Base-by-base conservation (phyloP, 495 filamentous ascomycete species). In the Tirmania nivea region DNA sequence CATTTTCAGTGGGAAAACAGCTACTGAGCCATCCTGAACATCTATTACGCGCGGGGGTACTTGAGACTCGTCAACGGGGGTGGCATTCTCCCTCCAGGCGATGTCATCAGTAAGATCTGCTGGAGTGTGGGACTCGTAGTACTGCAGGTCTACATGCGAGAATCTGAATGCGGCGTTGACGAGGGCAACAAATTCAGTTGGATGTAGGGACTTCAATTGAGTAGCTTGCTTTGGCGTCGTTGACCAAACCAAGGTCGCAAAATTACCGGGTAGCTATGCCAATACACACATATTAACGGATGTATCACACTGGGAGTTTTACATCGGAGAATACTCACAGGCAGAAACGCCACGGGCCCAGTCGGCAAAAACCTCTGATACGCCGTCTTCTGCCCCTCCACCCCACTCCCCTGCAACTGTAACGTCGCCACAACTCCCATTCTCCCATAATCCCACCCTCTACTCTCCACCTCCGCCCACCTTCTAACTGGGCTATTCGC, bases 321-420 rank as follows among this genome's bases (percentile, higher is more conserved):
- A 1, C 7, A 3, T 16, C 19, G 47, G 34, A 17, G n/a, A 16
- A 49, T 17, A 54, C 57, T 47, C 39, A 64, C 58, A 9, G 90
- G 89, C 2, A 99, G 75, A 59, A 96, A 76, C 7, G 90, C 90
- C 48, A 96, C 77, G 0, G 90, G 89, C 0, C 90, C 90, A 0
- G 84, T 81, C 1, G 90, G 90, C 17, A 99, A 74, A 68, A 99
- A 99, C 35, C 90, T 77, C 69, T 99, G 90, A 66, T 93, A 99
- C 31, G 90, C 90, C 50, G 77, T 84, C 57, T 81, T 83, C 50
- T 56, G 52, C 53, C 62, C 67, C 35, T 70, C 70, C 71, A 73
- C 74, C 9, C 71, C 73, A 17, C 63, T 57, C 1, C 76, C 79
- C 31, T 76, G 73, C 9, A 94, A 71, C 50, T 80, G 72, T 19